These are phyloP conservation scores for Cladophialophora psammophila DNA, from an alignment of 2,329 filamentous ascomycete genomes.

Conservation along the genomic window DNA sequence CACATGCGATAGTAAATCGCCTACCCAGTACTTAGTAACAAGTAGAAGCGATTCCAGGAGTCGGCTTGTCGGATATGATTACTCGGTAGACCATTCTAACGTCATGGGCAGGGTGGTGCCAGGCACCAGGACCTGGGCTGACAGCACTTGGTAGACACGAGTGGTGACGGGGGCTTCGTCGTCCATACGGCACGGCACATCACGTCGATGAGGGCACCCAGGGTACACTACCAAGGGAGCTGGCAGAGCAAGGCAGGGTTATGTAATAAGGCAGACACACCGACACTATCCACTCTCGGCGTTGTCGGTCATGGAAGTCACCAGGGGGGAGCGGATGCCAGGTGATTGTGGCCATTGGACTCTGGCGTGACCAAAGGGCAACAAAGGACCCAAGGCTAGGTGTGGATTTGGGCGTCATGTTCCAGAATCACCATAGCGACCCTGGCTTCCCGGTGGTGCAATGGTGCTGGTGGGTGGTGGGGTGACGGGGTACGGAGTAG, in stretches of 20 bases:
- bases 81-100: background rate
- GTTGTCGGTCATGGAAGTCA: background rate
- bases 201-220: background rate
- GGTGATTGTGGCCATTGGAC: slow-evolving; percentile 15
- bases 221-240: background rate
- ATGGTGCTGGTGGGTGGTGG: no score
- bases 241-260: background rate
- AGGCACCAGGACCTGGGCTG: slow-evolving; percentile 5
- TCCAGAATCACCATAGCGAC: no score
- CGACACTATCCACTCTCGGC: background rate
- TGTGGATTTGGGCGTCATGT: background rate
- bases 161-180: background rate
- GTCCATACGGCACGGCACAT: background rate
- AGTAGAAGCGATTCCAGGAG: background rate
- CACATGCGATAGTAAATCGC: background rate
- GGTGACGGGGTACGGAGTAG: no score
- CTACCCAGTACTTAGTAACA: background rate
- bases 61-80: no score
- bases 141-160: background rate
- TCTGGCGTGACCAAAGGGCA: background rate
- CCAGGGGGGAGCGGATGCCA: slow-evolving; percentile 3
- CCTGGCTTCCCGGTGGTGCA: no score
- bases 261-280: background rate
- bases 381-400: no score
- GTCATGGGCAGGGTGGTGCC: slow-evolving; percentile 19